Conservation (phyloP, 352 stramenopile species). For the Globisporangium radiosum region DNA sequence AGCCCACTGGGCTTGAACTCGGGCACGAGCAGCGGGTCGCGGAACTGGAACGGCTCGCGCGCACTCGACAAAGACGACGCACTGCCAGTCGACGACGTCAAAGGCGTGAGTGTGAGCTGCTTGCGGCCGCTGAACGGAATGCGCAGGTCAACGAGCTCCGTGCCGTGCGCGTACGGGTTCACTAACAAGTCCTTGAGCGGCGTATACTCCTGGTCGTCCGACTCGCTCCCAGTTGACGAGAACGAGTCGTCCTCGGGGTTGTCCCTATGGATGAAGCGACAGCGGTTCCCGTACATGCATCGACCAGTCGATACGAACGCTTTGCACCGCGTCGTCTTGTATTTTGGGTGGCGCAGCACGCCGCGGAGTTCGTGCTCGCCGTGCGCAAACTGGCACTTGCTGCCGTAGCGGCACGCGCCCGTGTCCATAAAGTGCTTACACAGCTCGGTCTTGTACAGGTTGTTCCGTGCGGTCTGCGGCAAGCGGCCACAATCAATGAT, state of each 20-base stretch:
- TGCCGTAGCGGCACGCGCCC: slow-evolving; percentile 80
- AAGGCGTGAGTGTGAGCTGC: slow-evolving; percentile 48
- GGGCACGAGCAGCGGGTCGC: slow-evolving; percentile 41
- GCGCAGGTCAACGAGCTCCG: slow-evolving; percentile 56
- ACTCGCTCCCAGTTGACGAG: slow-evolving; percentile 60
- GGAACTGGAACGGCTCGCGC: slow-evolving; percentile 23
- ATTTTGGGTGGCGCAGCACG: slow-evolving; percentile 86
- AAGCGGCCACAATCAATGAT: slow-evolving; percentile 79
- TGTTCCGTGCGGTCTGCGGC: slow-evolving; percentile 75
- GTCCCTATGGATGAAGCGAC: slow-evolving; percentile 82
- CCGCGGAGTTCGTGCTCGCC: slow-evolving; percentile 78
- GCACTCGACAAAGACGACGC: slow-evolving; percentile 16
- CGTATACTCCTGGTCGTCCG: slow-evolving; percentile 42
- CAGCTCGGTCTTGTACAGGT: slow-evolving; percentile 90
- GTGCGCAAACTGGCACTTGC: slow-evolving; percentile 89
- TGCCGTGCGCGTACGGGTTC: slow-evolving; percentile 58
- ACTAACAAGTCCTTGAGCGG: slow-evolving; percentile 47
- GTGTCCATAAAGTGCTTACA: slow-evolving; percentile 88
- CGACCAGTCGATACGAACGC: slow-evolving; percentile 77
- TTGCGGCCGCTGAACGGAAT: slow-evolving; percentile 61
- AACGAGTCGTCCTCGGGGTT: slow-evolving; percentile 37
- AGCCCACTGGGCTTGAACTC: slow-evolving; percentile 16
- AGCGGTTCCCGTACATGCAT: slow-evolving; percentile 85
- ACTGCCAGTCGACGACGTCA: slow-evolving; percentile 32
- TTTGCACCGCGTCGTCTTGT: slow-evolving; percentile 90